A percentile compares a stretch with the other conserved stretches of the same genome.
phyloP scores from a whole-genome alignment of 179 eudicot genomes.

The Silene coronaria region DNA sequence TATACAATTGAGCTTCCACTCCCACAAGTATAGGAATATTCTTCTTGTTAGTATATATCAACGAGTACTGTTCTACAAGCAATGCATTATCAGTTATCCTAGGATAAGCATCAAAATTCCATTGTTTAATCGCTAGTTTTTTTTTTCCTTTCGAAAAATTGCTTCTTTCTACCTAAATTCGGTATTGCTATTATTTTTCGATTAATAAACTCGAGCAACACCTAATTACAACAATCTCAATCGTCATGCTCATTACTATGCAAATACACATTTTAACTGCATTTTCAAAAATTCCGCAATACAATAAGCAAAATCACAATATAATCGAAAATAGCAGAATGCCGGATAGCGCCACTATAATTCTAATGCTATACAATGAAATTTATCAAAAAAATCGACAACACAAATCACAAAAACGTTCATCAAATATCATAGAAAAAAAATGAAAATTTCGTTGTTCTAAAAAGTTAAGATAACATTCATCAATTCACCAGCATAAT shows the following conservation, averaged over 20 bases:
- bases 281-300: not conserved
- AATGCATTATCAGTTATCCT: too few relatives aligned
- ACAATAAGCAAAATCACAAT: not conserved
- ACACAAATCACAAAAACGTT: not conserved
- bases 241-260: too few relatives aligned
- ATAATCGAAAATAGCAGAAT: not conserved
- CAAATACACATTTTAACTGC: not conserved
- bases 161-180: not conserved
- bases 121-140: not conserved
- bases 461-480: not conserved
- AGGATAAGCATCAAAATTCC: not conserved
- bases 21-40: too few relatives aligned
- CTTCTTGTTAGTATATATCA: too few relatives aligned
- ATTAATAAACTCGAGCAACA: not conserved
- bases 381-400: not conserved
- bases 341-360: too few relatives aligned
- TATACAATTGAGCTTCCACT: too few relatives aligned
- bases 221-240: not conserved
- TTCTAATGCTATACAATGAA: not conserved
- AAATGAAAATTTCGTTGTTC: not conserved
- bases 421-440: not conserved
- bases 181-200: too few relatives aligned
- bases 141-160: not conserved
- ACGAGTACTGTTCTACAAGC: too few relatives aligned
- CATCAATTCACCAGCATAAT: constrained; percentile 63